Evolutionary conservation across 1,139 yeast species (phyloP).

Genomic region (Geotrichum cucujoidarum): DNA sequence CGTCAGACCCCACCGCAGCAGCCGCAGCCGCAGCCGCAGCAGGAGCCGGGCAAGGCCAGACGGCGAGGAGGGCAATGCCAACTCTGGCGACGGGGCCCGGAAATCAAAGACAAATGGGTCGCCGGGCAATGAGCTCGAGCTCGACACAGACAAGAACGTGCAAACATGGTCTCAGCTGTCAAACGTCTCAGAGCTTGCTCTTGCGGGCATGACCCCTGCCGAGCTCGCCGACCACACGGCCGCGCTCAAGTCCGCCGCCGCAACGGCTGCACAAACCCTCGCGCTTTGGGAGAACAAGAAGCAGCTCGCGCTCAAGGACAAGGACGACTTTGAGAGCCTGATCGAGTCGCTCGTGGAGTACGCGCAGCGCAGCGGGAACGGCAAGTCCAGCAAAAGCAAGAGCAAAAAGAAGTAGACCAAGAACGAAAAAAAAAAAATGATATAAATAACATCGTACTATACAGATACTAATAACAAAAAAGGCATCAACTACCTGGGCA

Average conservation of each 20-base stretch:
- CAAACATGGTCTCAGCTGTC: slow-evolving; percentile 35
- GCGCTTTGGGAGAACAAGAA: slow-evolving; percentile 49
- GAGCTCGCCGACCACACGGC: slow-evolving; percentile 33
- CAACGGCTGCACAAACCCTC: slow-evolving; percentile 39
- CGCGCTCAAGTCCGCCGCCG: slow-evolving; percentile 30
- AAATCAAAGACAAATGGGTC: no score
- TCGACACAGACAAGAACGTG: slow-evolving; percentile 27
- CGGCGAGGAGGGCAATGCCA: background rate
- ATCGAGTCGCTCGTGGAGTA: slow-evolving; percentile 69
- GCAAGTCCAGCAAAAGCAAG: slow-evolving; percentile 4
- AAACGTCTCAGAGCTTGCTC: slow-evolving; percentile 34
- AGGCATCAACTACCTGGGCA: slow-evolving; percentile 3
- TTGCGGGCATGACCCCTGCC: slow-evolving; percentile 34
- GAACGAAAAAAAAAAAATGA: background rate
- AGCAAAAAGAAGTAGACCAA: slow-evolving; percentile 6
- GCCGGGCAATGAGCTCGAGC: background rate
- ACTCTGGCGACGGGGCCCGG: no score
- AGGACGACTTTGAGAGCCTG: slow-evolving; percentile 62
- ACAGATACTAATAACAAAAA: background rate
- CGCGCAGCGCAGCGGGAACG: slow-evolving; percentile 44
- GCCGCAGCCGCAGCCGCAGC: background rate
- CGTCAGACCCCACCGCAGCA: background rate
- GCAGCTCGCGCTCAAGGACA: slow-evolving; percentile 46
- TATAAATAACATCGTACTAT: background rate
- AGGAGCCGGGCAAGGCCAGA: background rate